Percentiles rank a stretch among this genome's conserved stretches.
Evolutionary conservation across 495 filamentous ascomycete genomes (phyloP).

Genomic region (Ramalina peruviana): DNA sequence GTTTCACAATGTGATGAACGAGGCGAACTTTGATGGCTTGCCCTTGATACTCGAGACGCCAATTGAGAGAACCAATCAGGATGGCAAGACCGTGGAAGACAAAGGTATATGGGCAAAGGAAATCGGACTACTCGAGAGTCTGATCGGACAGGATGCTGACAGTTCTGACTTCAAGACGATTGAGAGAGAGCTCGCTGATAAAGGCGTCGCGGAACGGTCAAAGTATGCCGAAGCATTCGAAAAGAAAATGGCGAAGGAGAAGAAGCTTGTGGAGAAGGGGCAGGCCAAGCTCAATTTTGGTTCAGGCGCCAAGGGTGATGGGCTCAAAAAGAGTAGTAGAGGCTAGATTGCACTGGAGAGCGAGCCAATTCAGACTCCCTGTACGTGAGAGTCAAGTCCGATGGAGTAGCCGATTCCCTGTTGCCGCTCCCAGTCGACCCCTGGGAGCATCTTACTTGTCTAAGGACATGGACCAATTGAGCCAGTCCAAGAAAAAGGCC

Average conservation of each 20-base stretch:
- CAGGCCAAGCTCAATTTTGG: conserved; percentile 10
- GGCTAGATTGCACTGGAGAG: no score
- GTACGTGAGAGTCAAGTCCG: no score
- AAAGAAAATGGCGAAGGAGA: conserved; percentile 36
- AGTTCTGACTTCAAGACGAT: conserved; percentile 50
- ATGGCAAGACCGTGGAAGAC: conserved; percentile 45
- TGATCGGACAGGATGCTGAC: conserved; percentile 71
- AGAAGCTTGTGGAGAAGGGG: conserved; percentile 13
- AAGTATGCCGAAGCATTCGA: conserved; percentile 67
- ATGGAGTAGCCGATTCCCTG: background rate
- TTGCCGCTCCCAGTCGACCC: background rate
- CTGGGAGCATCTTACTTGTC: conserved; percentile 21
- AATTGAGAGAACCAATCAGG: conserved; percentile 49
- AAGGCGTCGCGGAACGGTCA: conserved; percentile 54
- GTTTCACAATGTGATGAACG: conserved; percentile 86
- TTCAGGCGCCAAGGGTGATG: no score
- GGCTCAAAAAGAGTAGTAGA: no score
- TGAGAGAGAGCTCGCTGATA: conserved; percentile 48
- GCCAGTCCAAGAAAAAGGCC: conserved; percentile 52
- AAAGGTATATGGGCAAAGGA: conserved; percentile 68
- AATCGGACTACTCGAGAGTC: conserved; percentile 75
- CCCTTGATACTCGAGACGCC: conserved; percentile 95
- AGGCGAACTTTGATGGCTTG: conserved; percentile 55
- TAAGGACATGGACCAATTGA: conserved; percentile 41
- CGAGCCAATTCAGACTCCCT: no score